phyloP scores from a whole-genome alignment of 805 yeast genomes.

The Yarrowia sp. region DNA sequence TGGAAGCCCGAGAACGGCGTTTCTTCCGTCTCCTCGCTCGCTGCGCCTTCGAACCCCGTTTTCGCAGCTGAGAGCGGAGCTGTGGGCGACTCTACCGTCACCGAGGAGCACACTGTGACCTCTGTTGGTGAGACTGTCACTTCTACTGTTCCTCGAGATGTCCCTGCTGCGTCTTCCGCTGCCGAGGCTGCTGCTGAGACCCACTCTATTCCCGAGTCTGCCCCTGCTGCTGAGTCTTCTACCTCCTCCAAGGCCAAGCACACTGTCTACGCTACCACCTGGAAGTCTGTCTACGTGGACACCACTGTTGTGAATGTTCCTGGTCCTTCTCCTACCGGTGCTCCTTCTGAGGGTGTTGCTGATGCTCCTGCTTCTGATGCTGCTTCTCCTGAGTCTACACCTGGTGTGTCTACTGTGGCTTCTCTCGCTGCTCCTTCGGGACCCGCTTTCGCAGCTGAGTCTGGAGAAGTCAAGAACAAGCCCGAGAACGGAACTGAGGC shows the following conservation, averaged over 20 bases:
- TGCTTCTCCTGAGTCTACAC: neutral
- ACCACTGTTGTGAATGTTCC: neutral
- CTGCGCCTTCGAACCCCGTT: neutral
- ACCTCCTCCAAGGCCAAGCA: neutral
- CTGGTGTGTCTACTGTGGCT: neutral
- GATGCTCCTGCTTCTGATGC: neutral
- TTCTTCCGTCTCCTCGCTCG: neutral
- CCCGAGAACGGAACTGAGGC: neutral
- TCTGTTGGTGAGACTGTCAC: neutral
- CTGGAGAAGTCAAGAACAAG: constrained; percentile 11
- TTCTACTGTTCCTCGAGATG: neutral
- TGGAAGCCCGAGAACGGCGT: neutral
- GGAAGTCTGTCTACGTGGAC: neutral
- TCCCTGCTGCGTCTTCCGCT: neutral
- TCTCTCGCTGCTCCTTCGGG: neutral
- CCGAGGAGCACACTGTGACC: neutral
- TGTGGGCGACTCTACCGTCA: neutral
- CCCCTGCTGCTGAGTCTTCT: neutral
- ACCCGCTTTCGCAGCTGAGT: constrained; percentile 3
- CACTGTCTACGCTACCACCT: constrained; percentile 7
- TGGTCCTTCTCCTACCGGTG: neutral
- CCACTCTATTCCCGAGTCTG: neutral
- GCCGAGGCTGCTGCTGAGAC: neutral
- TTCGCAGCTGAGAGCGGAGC: neutral
- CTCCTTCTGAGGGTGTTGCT: neutral